Evolutionary conservation across 2,329 filamentous ascomycete genomes (phyloP).

Genomic region (Cercospora sp.): DNA sequence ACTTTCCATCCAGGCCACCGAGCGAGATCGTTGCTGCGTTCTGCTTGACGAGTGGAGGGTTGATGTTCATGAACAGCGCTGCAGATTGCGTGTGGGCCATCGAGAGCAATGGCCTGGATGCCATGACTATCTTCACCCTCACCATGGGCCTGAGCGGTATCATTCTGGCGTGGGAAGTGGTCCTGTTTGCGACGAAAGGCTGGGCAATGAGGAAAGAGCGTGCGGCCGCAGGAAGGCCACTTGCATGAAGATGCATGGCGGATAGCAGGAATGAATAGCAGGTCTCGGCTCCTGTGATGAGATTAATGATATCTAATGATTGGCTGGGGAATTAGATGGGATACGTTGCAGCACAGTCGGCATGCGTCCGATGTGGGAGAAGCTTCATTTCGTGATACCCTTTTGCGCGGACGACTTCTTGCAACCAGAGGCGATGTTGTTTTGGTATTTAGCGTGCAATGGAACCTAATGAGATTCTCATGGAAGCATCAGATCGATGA

Average conservation of each 20-base stretch:
- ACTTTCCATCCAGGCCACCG: constrained; percentile 79
- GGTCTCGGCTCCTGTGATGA: not conserved
- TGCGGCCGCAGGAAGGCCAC: constrained; percentile 18
- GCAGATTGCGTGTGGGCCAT: constrained; percentile 75
- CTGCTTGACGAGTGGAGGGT: constrained; percentile 80
- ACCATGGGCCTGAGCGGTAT: constrained; percentile 80
- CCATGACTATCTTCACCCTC: constrained; percentile 91
- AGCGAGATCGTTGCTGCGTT: constrained; percentile 87
- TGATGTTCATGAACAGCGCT: constrained; percentile 90
- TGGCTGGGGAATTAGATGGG: not conserved
- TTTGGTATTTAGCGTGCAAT: not conserved
- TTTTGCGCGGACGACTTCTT: not conserved
- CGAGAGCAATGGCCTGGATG: constrained; percentile 73
- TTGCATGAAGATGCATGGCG: constrained; percentile 10
- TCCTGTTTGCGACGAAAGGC: constrained; percentile 80
- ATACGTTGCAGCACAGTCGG: constrained; percentile 1
- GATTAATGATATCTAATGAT: not conserved
- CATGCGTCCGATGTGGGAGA: not conserved
- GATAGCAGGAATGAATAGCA: not conserved
- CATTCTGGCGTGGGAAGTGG: constrained; percentile 79
- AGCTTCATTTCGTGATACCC: not conserved
- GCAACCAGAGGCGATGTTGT: not conserved
- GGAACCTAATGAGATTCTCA: not conserved
- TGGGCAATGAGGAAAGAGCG: constrained; percentile 62
- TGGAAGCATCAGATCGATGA: not conserved